Conservation (phyloP, 306 rosid species). For the Coriaria nepalensis region DNA sequence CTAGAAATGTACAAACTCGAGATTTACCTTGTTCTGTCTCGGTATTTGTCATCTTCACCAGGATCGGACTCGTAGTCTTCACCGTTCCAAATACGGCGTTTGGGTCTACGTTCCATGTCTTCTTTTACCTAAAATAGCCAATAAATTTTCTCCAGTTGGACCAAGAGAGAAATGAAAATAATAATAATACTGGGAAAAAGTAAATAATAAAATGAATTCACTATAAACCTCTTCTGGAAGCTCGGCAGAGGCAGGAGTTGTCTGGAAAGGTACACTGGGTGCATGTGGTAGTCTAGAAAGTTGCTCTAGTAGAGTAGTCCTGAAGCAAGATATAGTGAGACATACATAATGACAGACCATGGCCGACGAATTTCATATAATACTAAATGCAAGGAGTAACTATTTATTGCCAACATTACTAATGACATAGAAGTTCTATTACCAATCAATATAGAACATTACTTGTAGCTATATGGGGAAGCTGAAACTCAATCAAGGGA, state of each 20-base stretch:
- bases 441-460: background rate
- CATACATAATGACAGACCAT: too few species aligned
- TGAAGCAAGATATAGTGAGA: constrained; percentile 7
- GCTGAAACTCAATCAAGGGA: too few species aligned
- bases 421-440: too few species aligned
- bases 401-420: too few species aligned
- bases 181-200: background rate
- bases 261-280: constrained; percentile 76
- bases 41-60: constrained; percentile 28
- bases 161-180: constrained; percentile 16
- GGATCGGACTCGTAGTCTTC: constrained; percentile 66
- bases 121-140: constrained; percentile 46
- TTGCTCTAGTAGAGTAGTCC: constrained; percentile 55
- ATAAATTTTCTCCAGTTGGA: constrained; percentile 10
- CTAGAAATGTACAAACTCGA: background rate
- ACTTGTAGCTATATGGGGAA: background rate
- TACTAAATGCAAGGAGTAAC: too few species aligned
- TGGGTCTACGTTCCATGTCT: constrained; percentile 59
- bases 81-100: constrained; percentile 71
- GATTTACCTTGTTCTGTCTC: constrained; percentile 4
- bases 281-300: constrained; percentile 64
- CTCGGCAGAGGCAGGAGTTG: constrained; percentile 37
- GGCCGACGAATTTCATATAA: too few species aligned
- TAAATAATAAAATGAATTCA: constrained; percentile 3
- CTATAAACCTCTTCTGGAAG: constrained; percentile 63